These are phyloP conservation scores for Clarireedia homoeocarpa DNA, from an alignment of 2,329 filamentous ascomycete genomes.

Conservation along the genomic window DNA sequence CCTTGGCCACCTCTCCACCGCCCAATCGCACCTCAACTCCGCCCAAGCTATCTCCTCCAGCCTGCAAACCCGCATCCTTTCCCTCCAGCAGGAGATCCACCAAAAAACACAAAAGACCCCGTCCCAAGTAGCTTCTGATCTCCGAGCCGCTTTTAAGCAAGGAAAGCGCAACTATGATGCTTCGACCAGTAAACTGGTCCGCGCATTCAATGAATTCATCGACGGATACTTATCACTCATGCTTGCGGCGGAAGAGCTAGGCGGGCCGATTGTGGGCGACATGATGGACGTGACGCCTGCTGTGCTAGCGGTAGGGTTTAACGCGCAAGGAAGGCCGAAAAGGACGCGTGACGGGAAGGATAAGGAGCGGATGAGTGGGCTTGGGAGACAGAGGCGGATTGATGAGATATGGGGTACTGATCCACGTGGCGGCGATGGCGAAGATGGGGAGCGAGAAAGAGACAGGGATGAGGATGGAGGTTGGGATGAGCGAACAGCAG, in stretches of 20 bases:
- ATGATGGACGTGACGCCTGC: slow-evolving; percentile 57
- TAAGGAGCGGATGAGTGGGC: slow-evolving; percentile 39
- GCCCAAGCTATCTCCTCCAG: slow-evolving; percentile 46
- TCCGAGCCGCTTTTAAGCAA: not conserved
- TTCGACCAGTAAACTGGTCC: slow-evolving; percentile 53
- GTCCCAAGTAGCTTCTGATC: not conserved
- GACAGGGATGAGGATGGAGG: slow-evolving; percentile 31
- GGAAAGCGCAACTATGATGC: slow-evolving; percentile 53
- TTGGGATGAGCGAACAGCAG: slow-evolving; percentile 31
- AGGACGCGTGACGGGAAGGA: not conserved
- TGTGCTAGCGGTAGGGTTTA: slow-evolving; percentile 52
- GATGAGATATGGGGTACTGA: slow-evolving; percentile 51
- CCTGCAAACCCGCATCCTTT: slow-evolving; percentile 50
- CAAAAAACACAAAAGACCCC: slow-evolving; percentile 2
- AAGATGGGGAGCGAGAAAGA: slow-evolving; percentile 14
- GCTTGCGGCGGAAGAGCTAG: slow-evolving; percentile 76
- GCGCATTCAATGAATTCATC: slow-evolving; percentile 62
- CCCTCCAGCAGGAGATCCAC: slow-evolving; percentile 37
- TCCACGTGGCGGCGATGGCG: slow-evolving; percentile 25
- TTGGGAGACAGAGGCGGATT: slow-evolving; percentile 51
- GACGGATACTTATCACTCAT: slow-evolving; percentile 62
- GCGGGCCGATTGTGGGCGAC: slow-evolving; percentile 74
- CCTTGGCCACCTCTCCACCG: not conserved
- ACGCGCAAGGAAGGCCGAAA: slow-evolving; percentile 48
- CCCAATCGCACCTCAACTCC: slow-evolving; percentile 29